Evolutionary conservation across 192 early-diverging fungal species (phyloP).

Genomic region (Linnemannia schmuckeri): DNA sequence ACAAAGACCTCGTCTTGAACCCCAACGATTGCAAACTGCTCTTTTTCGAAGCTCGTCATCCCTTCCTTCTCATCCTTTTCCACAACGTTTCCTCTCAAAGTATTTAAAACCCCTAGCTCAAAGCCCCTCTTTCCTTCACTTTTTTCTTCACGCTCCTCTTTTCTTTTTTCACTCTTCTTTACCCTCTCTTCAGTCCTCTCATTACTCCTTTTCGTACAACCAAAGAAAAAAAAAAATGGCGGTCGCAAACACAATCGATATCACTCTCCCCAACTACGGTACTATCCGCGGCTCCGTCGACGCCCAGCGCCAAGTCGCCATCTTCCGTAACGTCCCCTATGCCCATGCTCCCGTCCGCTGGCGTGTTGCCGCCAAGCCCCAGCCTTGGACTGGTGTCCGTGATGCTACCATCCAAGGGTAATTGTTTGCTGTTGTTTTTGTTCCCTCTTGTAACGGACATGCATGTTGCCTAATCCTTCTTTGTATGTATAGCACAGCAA

Average conservation of each 20-base stretch:
- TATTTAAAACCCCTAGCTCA: too few relatives aligned
- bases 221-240: neutral
- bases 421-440: neutral
- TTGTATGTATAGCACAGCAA: neutral
- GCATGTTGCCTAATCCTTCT: too few relatives aligned
- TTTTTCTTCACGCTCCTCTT: too few relatives aligned
- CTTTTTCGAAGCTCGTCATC: neutral
- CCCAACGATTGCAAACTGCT: too few relatives aligned
- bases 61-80: neutral
- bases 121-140: too few relatives aligned
- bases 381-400: conserved; percentile 31
- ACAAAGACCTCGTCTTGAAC: too few relatives aligned
- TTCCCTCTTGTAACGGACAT: too few relatives aligned
- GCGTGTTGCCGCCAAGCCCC: conserved; percentile 33
- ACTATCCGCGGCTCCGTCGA: conserved; percentile 17
- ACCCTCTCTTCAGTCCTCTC: neutral
- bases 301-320: conserved; percentile 17
- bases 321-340: conserved; percentile 30
- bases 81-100: neutral
- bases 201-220: neutral
- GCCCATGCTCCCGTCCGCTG: conserved; percentile 24
- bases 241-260: conserved; percentile 14
- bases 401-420: conserved; percentile 42
- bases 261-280: conserved; percentile 24
- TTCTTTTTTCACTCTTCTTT: too few relatives aligned